Evolutionary conservation across 805 yeast species (phyloP), one percentile per base, ranked within the genome.

Genomic region (Candida parachauliodes): DNA sequence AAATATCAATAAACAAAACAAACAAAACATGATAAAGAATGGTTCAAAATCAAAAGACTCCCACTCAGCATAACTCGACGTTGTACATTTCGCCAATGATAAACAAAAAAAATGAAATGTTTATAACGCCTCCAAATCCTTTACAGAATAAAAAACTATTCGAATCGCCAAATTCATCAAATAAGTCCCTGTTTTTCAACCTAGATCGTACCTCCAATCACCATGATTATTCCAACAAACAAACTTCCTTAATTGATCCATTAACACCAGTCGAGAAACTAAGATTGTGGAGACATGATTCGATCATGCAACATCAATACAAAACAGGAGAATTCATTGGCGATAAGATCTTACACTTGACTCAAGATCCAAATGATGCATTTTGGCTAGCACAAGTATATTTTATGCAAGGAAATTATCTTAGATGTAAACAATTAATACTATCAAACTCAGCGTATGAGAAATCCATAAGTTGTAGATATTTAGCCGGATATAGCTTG

Each of bases 381-480:
- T 91, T 88, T 59, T 89, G 97, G 96, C 69, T 91, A 21, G 96
- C 96, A 0, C 96, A 91, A 62, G 95, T 85, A 4, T 80, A 83
- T 56, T 87, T 79, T 57, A 68, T 79, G 39, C 78, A 77, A 39
- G 91, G 91, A 8, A 77, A 84, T 52, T 88, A 78, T 58, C 72
- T 81, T 28, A 69, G 96, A 23, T 96, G 95, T 2, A 75, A 88
- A 36, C 81, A 80, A 45, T 59, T 89, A 28, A 68, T 91, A 15
- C 60, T 77, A 12, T 72, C 77, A 10, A 68, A 72, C 23, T 62
- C 70, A 0, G 77, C 72, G 37, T 77, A 72, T 47, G 76, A 78
- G 43, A 60, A 68, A 39, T 76, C 83, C 31, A 81, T 86, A 3
- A 76, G 84, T 47, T 88, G 97, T 58, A 64, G 93, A 26, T 88